Evolutionary conservation across 1,139 yeast genomes (phyloP).

Genomic region (Suhomyces guaymorum): DNA sequence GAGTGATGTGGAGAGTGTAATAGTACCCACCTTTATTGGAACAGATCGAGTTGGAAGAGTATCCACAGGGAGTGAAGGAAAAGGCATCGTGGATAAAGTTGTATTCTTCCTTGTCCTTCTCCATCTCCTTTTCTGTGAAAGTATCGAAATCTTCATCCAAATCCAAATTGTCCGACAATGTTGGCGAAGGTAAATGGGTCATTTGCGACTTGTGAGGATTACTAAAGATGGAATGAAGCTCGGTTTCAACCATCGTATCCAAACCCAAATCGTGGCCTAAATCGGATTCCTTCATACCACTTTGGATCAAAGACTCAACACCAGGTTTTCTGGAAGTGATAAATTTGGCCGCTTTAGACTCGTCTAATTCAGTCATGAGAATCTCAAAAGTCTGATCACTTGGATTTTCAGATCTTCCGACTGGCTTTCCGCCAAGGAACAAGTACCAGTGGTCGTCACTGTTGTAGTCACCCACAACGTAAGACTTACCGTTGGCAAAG

Average conservation of each 20-base stretch:
- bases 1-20: constrained; percentile 92
- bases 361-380: constrained; percentile 83
- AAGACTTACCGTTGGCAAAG: constrained; percentile 67
- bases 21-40: constrained; percentile 58
- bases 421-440: constrained; percentile 56
- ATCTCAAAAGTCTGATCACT: constrained; percentile 83
- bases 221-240: constrained; percentile 60
- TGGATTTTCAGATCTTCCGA: constrained; percentile 2
- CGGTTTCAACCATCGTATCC: constrained; percentile 61
- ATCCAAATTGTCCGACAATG: constrained; percentile 25
- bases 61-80: constrained; percentile 95
- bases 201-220: constrained; percentile 19
- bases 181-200: constrained; percentile 33
- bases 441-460: constrained; percentile 90
- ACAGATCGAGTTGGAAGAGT: constrained; percentile 79
- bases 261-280: constrained; percentile 79
- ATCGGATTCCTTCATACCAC: constrained; percentile 50
- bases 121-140: constrained; percentile 5
- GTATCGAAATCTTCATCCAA: constrained; percentile 20
- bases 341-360: constrained; percentile 59
- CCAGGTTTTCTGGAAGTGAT: constrained; percentile 60
- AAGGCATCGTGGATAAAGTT: constrained; percentile 74
- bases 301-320: constrained; percentile 29
- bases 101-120: constrained; percentile 4
- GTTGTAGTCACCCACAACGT: constrained; percentile 73